These are phyloP conservation scores for Cladosporium phlei DNA, from an alignment of 2,329 filamentous ascomycete species.

Conservation along the genomic window DNA sequence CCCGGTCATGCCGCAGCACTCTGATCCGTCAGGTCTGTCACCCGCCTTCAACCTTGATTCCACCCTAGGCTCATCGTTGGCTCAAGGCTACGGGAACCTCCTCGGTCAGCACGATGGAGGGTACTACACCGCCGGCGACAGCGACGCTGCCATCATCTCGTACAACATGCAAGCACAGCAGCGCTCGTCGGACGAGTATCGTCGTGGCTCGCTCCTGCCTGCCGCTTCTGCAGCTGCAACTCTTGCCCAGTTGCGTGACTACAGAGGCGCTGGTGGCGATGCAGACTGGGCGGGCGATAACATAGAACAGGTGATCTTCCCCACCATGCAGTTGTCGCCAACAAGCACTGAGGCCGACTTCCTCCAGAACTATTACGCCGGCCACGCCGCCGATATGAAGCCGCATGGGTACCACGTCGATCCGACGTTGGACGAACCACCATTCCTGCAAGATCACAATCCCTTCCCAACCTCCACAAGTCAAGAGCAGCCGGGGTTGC, in stretches of 20 bases:
- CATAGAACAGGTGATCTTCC: conserved; percentile 32
- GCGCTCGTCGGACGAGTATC: conserved; percentile 64
- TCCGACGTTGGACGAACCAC: conserved; percentile 54
- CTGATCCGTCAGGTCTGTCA: conserved; percentile 36
- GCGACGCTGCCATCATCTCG: conserved; percentile 53
- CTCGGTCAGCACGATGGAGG: conserved; percentile 40
- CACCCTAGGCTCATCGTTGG: conserved; percentile 31
- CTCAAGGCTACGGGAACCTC: conserved; percentile 29
- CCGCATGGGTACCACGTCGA: conserved; percentile 28
- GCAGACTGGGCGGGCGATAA: conserved; percentile 64
- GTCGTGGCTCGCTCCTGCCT: conserved; percentile 58
- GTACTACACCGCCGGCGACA: conserved; percentile 48
- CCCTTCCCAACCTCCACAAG: conserved; percentile 52
- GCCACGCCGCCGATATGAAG: conserved; percentile 37
- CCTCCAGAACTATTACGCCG: conserved; percentile 37
- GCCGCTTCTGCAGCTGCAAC: conserved; percentile 78
- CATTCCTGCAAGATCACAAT: conserved; percentile 38
- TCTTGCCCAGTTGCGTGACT: conserved; percentile 76
- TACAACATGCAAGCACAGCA: conserved; percentile 56
- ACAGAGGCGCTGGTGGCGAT: conserved; percentile 60
- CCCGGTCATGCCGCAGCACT: conserved; percentile 19
- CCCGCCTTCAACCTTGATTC: conserved; percentile 30
- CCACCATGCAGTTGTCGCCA: conserved; percentile 30
- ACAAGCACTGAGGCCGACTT: conserved; percentile 34
- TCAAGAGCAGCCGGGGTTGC: conserved; percentile 57